phyloP scores from a whole-genome alignment of 2,329 filamentous ascomycete species.

The Xylaria sp. region DNA sequence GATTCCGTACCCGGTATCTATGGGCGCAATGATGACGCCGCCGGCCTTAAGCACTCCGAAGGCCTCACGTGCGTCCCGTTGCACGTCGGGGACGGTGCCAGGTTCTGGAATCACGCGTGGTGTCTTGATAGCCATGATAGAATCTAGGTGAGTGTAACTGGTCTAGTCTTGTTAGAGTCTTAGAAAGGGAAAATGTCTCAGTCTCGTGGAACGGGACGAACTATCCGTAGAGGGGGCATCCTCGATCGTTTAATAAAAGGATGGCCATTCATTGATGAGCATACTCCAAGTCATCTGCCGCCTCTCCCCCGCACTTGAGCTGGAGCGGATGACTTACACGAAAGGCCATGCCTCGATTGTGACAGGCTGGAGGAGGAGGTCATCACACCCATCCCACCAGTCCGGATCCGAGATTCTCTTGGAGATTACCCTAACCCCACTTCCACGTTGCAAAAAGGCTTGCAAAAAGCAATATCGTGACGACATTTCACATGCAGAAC shows the following conservation, averaged over 20 bases:
- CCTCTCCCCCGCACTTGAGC: neutral
- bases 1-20: conserved; percentile 25
- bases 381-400: neutral
- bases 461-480: neutral
- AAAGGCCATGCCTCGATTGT: neutral
- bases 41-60: conserved; percentile 29
- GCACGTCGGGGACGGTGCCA: conserved; percentile 13
- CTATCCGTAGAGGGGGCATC: neutral
- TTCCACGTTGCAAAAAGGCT: neutral
- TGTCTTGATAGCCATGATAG: neutral
- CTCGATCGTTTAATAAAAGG: neutral
- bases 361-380: neutral
- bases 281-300: neutral
- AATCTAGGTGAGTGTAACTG: neutral
- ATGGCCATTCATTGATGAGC: neutral
- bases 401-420: neutral
- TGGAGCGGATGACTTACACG: neutral
- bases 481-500: neutral
- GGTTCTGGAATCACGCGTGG: conserved; percentile 25
- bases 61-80: conserved; percentile 25
- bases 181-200: neutral
- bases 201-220: neutral
- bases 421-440: conserved; percentile 1
- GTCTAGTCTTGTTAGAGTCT: neutral
- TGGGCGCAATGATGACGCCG: conserved; percentile 28